Evolutionary conservation across 139 green algal species (phyloP).

Genomic region (Auxenochlorella pyrenoidosa): DNA sequence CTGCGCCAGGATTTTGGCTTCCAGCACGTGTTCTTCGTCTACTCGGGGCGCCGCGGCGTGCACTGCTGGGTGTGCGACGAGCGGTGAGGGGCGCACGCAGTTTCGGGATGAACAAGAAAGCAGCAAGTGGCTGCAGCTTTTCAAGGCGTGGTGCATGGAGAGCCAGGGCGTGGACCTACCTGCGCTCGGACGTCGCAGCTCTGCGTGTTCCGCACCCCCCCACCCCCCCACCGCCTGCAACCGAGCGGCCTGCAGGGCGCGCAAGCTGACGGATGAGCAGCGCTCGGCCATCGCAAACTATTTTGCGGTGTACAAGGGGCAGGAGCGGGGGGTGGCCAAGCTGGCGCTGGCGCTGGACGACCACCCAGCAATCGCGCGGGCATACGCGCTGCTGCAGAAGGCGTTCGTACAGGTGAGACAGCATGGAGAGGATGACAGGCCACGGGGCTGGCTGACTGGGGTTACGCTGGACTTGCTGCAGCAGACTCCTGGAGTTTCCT

Average conservation of each 20-base stretch:
- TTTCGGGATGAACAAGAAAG: background rate
- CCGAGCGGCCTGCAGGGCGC: conserved; percentile 56
- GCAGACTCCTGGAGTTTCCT: no score
- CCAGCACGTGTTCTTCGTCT: conserved; percentile 97
- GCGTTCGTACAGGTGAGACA: conserved; percentile 61
- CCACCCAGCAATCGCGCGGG: conserved; percentile 74
- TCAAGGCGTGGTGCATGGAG: no score
- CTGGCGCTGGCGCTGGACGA: conserved; percentile 53
- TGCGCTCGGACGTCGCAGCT: no score
- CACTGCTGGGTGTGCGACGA: conserved; percentile 98
- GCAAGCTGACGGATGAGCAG: conserved; percentile 89
- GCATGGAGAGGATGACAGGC: no score
- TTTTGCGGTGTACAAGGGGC: conserved; percentile 88
- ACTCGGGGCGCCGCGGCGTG: conserved; percentile 93
- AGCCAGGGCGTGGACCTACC: background rate
- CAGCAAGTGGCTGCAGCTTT: background rate
- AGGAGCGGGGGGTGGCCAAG: conserved; percentile 64
- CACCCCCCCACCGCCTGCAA: no score
- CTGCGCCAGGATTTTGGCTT: conserved; percentile 98
- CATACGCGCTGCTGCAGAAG: conserved; percentile 54
- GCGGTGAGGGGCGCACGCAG: conserved; percentile 48
- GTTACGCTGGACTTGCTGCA: no score
- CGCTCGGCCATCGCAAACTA: conserved; percentile 86
- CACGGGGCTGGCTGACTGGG: no score
- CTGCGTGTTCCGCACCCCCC: no score